These are phyloP conservation scores for Aspergillus kassunensis DNA, from an alignment of 495 filamentous ascomycete genomes.

Conservation along the genomic window DNA sequence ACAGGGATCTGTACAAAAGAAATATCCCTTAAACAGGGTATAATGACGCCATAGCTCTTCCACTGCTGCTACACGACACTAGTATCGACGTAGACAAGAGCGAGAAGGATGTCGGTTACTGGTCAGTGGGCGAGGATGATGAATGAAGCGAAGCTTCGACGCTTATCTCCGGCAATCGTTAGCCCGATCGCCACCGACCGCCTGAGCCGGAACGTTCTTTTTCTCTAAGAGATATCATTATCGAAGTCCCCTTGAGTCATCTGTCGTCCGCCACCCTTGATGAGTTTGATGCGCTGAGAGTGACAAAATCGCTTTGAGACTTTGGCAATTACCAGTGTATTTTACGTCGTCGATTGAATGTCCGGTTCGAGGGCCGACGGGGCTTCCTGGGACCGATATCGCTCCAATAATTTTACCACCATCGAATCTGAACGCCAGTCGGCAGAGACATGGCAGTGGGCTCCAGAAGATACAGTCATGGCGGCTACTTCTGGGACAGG, in stretches of 20 bases:
- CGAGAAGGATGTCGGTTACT: no score
- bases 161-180: constrained; percentile 25
- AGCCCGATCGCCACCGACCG: constrained; percentile 23
- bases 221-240: constrained; percentile 15
- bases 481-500: constrained; percentile 31
- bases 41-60: not conserved
- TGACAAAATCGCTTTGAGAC: not conserved
- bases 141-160: not conserved
- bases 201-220: constrained; percentile 22
- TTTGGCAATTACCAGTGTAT: not conserved
- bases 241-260: not conserved
- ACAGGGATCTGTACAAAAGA: not conserved
- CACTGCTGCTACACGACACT: not conserved
- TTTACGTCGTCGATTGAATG: constrained; percentile 20
- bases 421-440: constrained; percentile 7
- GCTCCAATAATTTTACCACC: constrained; percentile 16
- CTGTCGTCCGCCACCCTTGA: not conserved
- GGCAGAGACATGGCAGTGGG: constrained; percentile 34
- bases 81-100: not conserved
- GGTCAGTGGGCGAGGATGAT: not conserved
- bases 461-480: constrained; percentile 33
- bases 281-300: not conserved
- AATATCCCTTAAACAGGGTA: not conserved
- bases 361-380: constrained; percentile 21
- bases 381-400: constrained; percentile 25